Conservation (phyloP, 1,284 basidiomycete species). For the Trametes versicolor region DNA sequence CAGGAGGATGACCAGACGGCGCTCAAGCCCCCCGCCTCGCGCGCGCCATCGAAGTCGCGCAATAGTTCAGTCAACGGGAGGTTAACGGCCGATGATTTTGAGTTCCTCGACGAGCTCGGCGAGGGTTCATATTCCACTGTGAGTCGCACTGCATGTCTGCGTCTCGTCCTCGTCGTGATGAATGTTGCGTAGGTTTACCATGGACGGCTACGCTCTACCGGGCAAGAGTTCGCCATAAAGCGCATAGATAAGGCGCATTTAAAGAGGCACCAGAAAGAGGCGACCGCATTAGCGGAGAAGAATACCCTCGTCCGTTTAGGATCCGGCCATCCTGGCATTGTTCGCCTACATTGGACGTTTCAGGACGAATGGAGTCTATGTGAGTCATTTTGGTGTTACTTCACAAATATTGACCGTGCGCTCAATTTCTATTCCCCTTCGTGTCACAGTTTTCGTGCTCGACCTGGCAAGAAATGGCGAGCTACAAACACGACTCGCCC, state of each 20-base stretch:
- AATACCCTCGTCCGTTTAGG: constrained; percentile 70
- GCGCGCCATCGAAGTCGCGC: constrained; percentile 52
- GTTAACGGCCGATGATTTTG: constrained; percentile 67
- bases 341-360: constrained; percentile 85
- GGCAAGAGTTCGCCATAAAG: constrained; percentile 79
- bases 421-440: background rate
- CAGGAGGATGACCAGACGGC: constrained; percentile 48
- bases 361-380: constrained; percentile 88
- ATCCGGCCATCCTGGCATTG: constrained; percentile 83
- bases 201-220: constrained; percentile 63
- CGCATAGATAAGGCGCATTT: constrained; percentile 81
- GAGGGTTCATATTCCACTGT: constrained; percentile 86
- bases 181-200: constrained; percentile 61
- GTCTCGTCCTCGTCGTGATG: constrained; percentile 30
- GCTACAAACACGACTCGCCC: constrained; percentile 81
- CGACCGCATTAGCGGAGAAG: constrained; percentile 73
- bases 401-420: background rate
- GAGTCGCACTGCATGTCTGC: constrained; percentile 37
- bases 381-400: constrained; percentile 53
- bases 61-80: constrained; percentile 57
- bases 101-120: constrained; percentile 76
- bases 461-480: constrained; percentile 93
- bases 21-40: constrained; percentile 43
- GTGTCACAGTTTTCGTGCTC: constrained; percentile 82
- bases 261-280: constrained; percentile 71